Conservation (phyloP, 1,284 basidiomycete genomes). For the Cryptococcus depauperatus region DNA sequence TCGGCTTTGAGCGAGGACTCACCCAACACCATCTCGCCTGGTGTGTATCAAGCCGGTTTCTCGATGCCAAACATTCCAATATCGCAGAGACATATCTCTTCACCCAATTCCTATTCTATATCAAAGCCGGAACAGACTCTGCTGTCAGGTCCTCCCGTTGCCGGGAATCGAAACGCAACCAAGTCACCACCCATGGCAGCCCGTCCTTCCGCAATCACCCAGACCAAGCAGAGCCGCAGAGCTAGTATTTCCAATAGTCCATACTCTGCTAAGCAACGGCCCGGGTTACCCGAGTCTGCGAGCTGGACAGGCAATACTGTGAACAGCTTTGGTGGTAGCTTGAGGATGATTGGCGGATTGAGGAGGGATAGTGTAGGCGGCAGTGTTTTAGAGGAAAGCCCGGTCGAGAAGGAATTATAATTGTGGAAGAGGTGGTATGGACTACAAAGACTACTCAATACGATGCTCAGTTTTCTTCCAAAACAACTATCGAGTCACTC, state of each 20-base stretch:
- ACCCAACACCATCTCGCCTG: constrained; percentile 12
- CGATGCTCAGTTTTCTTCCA: too few relatives aligned
- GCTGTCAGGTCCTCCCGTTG: too few relatives aligned
- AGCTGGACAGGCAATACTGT: background rate
- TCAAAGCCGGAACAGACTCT: too few relatives aligned
- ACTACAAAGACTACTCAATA: too few relatives aligned
- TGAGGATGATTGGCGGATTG: constrained; percentile 8
- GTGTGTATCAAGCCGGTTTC: constrained; percentile 14
- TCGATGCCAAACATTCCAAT: background rate
- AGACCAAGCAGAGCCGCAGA: constrained; percentile 9
- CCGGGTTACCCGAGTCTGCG: background rate
- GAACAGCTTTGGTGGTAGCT: background rate
- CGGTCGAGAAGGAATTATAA: too few relatives aligned
- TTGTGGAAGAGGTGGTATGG: too few relatives aligned
- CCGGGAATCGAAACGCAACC: too few relatives aligned
- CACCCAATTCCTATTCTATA: too few relatives aligned
- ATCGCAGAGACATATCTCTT: background rate
- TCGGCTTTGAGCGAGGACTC: constrained; percentile 7
- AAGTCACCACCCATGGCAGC: background rate
- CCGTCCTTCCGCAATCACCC: background rate
- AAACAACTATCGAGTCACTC: too few relatives aligned
- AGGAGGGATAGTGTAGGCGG: constrained; percentile 5
- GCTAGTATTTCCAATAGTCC: constrained; percentile 1
- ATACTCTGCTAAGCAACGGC: background rate
- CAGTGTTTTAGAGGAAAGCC: too few relatives aligned